A percentile compares a stretch with the other conserved stretches of the same genome.
These are phyloP conservation scores for Ramularia collo-cygni DNA, from an alignment of 2,329 filamentous ascomycete genomes.

Conservation along the genomic window DNA sequence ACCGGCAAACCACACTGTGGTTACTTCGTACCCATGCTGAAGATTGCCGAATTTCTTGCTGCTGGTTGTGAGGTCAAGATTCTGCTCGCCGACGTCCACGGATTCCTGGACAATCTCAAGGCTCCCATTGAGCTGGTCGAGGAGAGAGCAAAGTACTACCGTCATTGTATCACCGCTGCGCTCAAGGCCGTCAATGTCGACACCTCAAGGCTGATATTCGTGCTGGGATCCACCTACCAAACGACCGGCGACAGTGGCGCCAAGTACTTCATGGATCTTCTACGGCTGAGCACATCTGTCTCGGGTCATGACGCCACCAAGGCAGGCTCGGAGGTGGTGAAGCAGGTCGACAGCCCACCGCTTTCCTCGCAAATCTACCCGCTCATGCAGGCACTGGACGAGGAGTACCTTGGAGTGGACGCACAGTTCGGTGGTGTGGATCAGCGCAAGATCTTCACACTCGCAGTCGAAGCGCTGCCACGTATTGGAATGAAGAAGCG, in stretches of 20 bases:
- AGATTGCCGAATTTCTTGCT: conserved; percentile 79
- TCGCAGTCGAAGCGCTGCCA: conserved; percentile 77
- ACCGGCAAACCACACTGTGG: conserved; percentile 84
- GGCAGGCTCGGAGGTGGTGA: conserved; percentile 89
- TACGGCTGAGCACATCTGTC: conserved; percentile 63
- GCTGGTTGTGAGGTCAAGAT: conserved; percentile 65
- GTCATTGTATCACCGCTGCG: conserved; percentile 64
- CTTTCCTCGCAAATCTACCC: conserved; percentile 74
- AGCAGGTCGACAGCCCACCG: conserved; percentile 73
- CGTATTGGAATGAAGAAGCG: conserved; percentile 76
- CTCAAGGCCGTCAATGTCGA: conserved; percentile 72
- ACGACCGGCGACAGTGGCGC: conserved; percentile 60
- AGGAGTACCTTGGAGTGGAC: conserved; percentile 82
- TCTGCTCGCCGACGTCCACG: conserved; percentile 48
- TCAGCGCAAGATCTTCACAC: conserved; percentile 81
- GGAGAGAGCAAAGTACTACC: conserved; percentile 77
- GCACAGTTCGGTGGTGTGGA: conserved; percentile 80
- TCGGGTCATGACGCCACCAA: conserved; percentile 79
- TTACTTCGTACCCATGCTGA: conserved; percentile 83
- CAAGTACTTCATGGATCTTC: conserved; percentile 81
- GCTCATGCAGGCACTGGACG: conserved; percentile 83
- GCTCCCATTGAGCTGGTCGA: conserved; percentile 83
- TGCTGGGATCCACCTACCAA: conserved; percentile 58
- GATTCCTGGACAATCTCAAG: conserved; percentile 53
- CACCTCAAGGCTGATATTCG: conserved; percentile 72